phyloP scores from a whole-genome alignment of 192 early-diverging fungal genomes.

The Coemansia sp. region DNA sequence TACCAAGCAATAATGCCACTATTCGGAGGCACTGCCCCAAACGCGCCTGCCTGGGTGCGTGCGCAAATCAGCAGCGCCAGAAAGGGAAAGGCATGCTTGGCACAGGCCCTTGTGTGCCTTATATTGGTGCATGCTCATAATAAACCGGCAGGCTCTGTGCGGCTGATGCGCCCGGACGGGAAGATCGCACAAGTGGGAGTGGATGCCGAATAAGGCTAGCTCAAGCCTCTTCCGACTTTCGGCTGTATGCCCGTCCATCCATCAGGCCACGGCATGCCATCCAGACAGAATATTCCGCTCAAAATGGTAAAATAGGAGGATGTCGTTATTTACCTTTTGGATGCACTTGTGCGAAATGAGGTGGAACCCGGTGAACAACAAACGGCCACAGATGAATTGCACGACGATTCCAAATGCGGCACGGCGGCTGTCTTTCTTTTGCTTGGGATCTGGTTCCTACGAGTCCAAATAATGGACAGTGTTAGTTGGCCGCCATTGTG shows the following conservation, averaged over 20 bases:
- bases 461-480: constrained; percentile 4
- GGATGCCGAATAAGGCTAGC: not conserved
- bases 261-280: not conserved
- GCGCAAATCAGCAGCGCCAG: not conserved
- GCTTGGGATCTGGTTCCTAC: constrained; percentile 1
- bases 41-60: not conserved
- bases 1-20: not conserved
- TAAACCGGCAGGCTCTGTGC: constrained; percentile 1
- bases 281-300: not conserved
- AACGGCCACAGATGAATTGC: not conserved
- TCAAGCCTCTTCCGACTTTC: not conserved
- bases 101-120: constrained; percentile 5
- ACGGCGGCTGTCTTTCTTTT: not conserved
- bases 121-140: constrained; percentile 17
- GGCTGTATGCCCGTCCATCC: constrained; percentile 6
- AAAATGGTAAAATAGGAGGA: not conserved
- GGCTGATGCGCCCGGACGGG: constrained; percentile 2
- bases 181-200: not conserved
- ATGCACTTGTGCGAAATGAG: not conserved
- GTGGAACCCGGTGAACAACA: not conserved
- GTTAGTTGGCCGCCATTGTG: not conserved
- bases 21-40: not conserved
- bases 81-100: not conserved
- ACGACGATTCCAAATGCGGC: not conserved
- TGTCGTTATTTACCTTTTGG: constrained; percentile 1